Conservation (phyloP, 345 rosid genomes). For the Litchi chinensis region DNA sequence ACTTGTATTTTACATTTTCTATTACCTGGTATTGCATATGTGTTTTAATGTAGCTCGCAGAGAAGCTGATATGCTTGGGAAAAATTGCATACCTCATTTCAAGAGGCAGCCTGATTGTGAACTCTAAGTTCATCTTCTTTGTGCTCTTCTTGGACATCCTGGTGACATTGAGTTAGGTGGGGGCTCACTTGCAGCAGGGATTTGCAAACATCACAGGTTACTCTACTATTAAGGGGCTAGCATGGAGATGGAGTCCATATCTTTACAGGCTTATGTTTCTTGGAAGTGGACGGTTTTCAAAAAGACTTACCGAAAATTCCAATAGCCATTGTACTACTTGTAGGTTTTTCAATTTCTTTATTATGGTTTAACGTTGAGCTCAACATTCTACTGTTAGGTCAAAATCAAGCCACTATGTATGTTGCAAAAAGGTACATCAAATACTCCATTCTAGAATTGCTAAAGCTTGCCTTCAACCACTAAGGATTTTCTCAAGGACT, state of each 20-base stretch:
- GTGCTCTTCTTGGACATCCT: conserved; percentile 33
- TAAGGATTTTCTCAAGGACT: no score
- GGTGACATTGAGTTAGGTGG: conserved; percentile 37
- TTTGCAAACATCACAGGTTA: conserved; percentile 42
- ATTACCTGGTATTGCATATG: conserved; percentile 4
- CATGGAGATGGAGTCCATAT: conserved; percentile 49
- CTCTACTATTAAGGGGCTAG: conserved; percentile 40
- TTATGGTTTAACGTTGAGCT: conserved; percentile 36
- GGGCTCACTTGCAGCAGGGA: conserved; percentile 34
- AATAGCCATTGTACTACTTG: conserved; percentile 27
- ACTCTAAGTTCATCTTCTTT: conserved; percentile 32
- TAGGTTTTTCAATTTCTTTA: conserved; percentile 25
- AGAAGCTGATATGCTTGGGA: conserved; percentile 30
- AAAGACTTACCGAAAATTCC: conserved; percentile 27
- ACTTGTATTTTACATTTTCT: neutral
- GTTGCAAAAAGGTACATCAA: no score
- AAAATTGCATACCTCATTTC: conserved; percentile 19
- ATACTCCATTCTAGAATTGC: no score
- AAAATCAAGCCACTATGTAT: no score
- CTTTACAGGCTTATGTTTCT: conserved; percentile 42
- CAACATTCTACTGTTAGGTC: neutral
- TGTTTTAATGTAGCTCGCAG: conserved; percentile 24
- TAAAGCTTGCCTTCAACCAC: no score
- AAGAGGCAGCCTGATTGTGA: conserved; percentile 23
- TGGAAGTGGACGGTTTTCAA: conserved; percentile 27